Percentiles rank a stretch among this genome's conserved stretches.
Evolutionary conservation across 1,284 basidiomycete genomes (phyloP).

Genomic region (Albatrellus sp.): DNA sequence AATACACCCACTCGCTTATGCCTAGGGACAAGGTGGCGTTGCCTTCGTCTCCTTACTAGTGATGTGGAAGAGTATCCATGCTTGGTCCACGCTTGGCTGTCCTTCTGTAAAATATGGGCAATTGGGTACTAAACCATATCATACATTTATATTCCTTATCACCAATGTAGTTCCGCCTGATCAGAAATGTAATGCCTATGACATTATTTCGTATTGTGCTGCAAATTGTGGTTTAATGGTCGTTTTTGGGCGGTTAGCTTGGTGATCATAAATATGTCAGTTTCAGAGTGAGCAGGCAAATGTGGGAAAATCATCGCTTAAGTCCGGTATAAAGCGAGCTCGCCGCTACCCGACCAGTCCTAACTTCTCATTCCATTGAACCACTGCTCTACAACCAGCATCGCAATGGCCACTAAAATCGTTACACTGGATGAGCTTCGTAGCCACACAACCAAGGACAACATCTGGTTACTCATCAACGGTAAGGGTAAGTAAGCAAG

Average conservation of each 20-base stretch:
- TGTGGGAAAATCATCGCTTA: too few relatives aligned
- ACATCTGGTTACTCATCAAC: slow-evolving; percentile 69
- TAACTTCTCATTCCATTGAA: not conserved
- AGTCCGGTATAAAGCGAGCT: not conserved
- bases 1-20: slow-evolving; percentile 49
- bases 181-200: too few relatives aligned
- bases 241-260: too few relatives aligned
- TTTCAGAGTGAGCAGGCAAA: too few relatives aligned
- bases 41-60: slow-evolving; percentile 67
- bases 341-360: not conserved
- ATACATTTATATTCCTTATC: slow-evolving; percentile 23
- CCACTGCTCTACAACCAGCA: slow-evolving; percentile 8
- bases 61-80: slow-evolving; percentile 41
- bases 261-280: too few relatives aligned
- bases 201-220: too few relatives aligned
- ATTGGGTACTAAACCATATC: slow-evolving; percentile 62
- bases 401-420: slow-evolving; percentile 31
- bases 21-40: slow-evolving; percentile 54
- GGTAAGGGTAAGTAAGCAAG: slow-evolving; percentile 62
- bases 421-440: slow-evolving; percentile 69
- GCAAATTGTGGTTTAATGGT: too few relatives aligned
- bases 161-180: not conserved
- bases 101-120: slow-evolving; percentile 34
- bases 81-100: slow-evolving; percentile 63
- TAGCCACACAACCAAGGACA: slow-evolving; percentile 61